Evolutionary conservation across 768 basidiomycete species (phyloP), one percentile per base, ranked within the genome.

Genomic region (Mycena olivaceomarginata): DNA sequence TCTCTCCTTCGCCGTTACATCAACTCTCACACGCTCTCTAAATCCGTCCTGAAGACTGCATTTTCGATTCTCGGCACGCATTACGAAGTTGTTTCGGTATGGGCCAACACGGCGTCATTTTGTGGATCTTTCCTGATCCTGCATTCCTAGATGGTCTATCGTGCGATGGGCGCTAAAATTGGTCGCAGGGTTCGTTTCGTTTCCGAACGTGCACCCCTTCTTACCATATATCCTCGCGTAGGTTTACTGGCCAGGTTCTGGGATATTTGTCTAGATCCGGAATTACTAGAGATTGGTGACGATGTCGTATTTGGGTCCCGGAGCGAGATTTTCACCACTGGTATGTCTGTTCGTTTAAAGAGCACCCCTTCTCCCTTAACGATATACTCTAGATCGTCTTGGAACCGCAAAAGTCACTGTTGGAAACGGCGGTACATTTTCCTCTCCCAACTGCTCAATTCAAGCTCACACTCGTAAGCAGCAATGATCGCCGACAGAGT

Each of bases 401-500:
- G 70, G 70, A 16, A 72, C 37, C 18, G 70, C 62, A 0, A 72
- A 72, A 64, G 37, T 72, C 46, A 48, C 37, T n/a, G 48, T 72
- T 48, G 70, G 70, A 31, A 60, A 72, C 53, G 70, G 70, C 46
- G 60, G 70, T 64, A 41, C 20, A 48, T 2, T 15, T 11, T 86
- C 22, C 68, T 18, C 64, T 57, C 40, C 67, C 10, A 16, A n/a
- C 43, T 70, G 10, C 39, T 56, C 25, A 25, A 20, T 9, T 45
- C 16, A 43, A 51, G 25, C 43, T 70, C 12, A 64, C n/a, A 31
- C 11, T 2, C 39, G 2, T 53, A 8, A 16, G 65, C 12, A 85
- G 88, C 89, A 20, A 90, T 90, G 89, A 87, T 90, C 45, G 89
- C 89, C 10, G 89, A 90, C 79, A 87, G 89, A 10, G 87, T 88